Base-by-base conservation (phyloP, 2,329 filamentous ascomycete genomes). In the Pseudogymnoascus sp. region DNA sequence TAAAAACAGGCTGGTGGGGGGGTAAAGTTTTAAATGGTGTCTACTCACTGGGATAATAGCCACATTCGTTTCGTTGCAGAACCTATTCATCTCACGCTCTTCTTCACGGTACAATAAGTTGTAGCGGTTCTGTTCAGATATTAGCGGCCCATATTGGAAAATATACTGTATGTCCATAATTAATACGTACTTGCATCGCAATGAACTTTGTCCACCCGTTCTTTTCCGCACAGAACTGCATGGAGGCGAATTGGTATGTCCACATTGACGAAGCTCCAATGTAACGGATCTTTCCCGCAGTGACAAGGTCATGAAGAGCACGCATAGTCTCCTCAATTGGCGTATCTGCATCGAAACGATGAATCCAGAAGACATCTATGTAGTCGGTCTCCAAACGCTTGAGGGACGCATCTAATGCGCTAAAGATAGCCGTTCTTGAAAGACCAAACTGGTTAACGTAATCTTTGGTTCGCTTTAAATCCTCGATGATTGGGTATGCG, bases 351-450 rank as follows among this genome's bases (percentile, higher is more conserved):
- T 86, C 84, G 64, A 84, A 77, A 8, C 83, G 77, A 67, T 87
- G 83, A 63, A 86, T 83, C 71, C 86, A 83, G 18, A 86, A 74
- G 3, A 85, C 77, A 71, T 85, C 82, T 64, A 86, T 81, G 71
- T 87, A 86, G 1, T 74, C 66, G 1, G 79, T 84, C 25, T 78
- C 80, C 35, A 87, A 75, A 25, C 83, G 74, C 60, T 76, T 72
- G 3, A 85, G 74, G 59, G 81, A 86, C 42, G 78, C 80, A 10
- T 88, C 80, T 4, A 89, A 86, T 0, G 84, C 82, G 65, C 86
- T 81, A 68, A 89, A 84, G 66, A 89, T 85, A 63, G 85, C 82
- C 68, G 83, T 83, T 52, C 87, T 77, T 18, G 81, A 84, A 18
- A 89, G 74, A 69, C 69, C 69, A 58, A 42, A 31, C 45, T 70